Evolutionary conservation across 345 rosid genomes (phyloP).

Genomic region (Bretschneidera sinensis): DNA sequence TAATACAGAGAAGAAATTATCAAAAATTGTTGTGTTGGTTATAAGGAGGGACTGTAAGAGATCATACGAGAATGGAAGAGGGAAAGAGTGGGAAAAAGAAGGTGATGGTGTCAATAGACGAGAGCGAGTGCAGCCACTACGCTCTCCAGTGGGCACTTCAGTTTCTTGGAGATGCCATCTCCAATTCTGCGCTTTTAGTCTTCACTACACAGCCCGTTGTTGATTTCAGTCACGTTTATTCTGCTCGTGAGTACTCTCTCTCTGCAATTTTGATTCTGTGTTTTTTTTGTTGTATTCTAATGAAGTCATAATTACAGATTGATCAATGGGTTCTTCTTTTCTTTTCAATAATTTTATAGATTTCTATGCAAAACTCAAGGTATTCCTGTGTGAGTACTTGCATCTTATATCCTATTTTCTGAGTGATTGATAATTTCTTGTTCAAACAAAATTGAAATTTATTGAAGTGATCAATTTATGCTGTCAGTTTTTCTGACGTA

Average conservation of each 20-base stretch:
- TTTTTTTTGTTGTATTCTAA: too few species aligned
- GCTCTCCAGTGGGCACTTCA: constrained; percentile 64
- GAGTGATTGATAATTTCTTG: too few species aligned
- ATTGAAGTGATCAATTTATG: not conserved
- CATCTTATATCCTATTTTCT: too few species aligned
- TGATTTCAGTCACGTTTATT: constrained; percentile 37
- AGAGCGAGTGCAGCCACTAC: constrained; percentile 60
- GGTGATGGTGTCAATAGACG: constrained; percentile 78
- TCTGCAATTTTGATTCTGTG: not conserved
- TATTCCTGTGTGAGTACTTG: too few species aligned
- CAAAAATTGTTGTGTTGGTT: not conserved
- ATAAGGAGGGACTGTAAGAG: not conserved
- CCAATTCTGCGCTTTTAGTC: constrained; percentile 45
- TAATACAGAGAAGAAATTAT: too few species aligned
- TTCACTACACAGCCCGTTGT: constrained; percentile 46
- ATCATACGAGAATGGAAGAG: constrained; percentile 21
- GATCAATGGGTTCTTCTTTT: not conserved
- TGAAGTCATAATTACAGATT: too few species aligned
- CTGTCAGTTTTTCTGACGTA: not conserved
- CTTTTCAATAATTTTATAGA: not conserved
- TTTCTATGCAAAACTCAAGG: not conserved
- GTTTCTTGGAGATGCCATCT: constrained; percentile 35
- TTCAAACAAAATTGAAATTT: too few species aligned
- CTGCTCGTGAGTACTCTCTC: constrained; percentile 36
- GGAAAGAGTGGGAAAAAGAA: constrained; percentile 38